Evolutionary conservation across 768 basidiomycete species (phyloP).

Genomic region (Lepiota subincarnata): DNA sequence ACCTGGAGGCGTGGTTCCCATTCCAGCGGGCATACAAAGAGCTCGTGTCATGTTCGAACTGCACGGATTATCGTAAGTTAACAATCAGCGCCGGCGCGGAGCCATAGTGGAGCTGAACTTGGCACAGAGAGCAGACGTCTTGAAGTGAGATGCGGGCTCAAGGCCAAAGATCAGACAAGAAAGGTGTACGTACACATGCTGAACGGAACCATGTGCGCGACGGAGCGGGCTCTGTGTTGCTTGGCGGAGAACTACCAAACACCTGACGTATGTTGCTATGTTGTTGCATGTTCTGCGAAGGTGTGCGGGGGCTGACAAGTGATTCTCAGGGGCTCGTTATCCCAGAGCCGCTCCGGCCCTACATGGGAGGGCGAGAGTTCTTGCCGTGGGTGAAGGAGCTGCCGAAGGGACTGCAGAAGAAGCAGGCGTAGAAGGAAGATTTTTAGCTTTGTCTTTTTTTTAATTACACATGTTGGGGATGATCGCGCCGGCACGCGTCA

Average conservation of each 20-base stretch:
- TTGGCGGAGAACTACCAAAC: constrained; percentile 99
- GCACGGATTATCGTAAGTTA: constrained; percentile 97
- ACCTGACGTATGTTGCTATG: constrained; percentile 70
- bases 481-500: too few relatives aligned
- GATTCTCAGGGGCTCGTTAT: constrained; percentile 76
- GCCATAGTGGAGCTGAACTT: background rate
- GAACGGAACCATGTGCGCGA: constrained; percentile 96
- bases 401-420: constrained; percentile 75
- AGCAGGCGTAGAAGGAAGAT: constrained; percentile 46
- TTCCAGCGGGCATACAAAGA: constrained; percentile 97
- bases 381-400: constrained; percentile 79
- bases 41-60: constrained; percentile 96
- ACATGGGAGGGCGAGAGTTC: constrained; percentile 95
- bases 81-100: background rate
- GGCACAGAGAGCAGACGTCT: constrained; percentile 81
- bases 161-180: constrained; percentile 82
- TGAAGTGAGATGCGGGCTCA: constrained; percentile 91
- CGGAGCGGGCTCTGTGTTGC: constrained; percentile 94
- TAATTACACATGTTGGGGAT: too few relatives aligned
- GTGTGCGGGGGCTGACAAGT: constrained; percentile 5
- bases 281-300: constrained; percentile 14
- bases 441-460: background rate
- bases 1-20: constrained; percentile 99
- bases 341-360: constrained; percentile 86
- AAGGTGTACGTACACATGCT: constrained; percentile 99